These are phyloP conservation scores for Chondrus crispus DNA, from an alignment of 23 red algal genomes.

Conservation along the genomic window DNA sequence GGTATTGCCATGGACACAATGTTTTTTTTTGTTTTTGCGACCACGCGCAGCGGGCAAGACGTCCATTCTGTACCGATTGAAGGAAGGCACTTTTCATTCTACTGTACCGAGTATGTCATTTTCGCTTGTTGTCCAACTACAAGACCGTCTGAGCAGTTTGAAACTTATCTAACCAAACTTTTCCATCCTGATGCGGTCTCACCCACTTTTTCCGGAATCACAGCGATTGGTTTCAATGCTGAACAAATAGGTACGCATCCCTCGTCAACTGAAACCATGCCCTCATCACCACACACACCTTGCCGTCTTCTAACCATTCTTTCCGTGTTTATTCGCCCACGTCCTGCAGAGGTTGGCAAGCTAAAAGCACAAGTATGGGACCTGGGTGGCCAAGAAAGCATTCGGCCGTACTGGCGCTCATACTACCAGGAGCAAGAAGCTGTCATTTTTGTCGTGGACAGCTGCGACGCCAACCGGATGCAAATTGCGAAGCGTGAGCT, in stretches of 20 bases:
- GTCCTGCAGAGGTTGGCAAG: constrained; percentile 73
- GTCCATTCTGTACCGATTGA: constrained; percentile 85
- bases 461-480: constrained; percentile 85
- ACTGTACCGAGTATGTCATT: constrained; percentile 63
- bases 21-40: background rate
- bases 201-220: background rate
- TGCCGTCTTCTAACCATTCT: background rate
- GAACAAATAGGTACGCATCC: constrained; percentile 75
- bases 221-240: constrained; percentile 95
- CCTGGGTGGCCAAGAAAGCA: constrained; percentile 93
- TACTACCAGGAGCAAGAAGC: constrained; percentile 98
- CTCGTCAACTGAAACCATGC: background rate
- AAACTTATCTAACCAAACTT: constrained; percentile 30
- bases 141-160: background rate
- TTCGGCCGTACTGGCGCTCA: constrained; percentile 92
- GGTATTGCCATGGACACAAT: too few relatives aligned
- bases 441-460: constrained; percentile 97
- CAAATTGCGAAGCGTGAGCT: constrained; percentile 84
- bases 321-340: background rate
- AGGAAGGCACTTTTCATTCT: constrained; percentile 68
- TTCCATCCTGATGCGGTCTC: background rate
- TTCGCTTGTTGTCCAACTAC: background rate
- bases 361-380: constrained; percentile 98
- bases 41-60: constrained; percentile 86
- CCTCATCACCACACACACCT: background rate